These are phyloP conservation scores for Aspergillus egyptiacus DNA, from an alignment of 495 filamentous ascomycete species.

Conservation along the genomic window DNA sequence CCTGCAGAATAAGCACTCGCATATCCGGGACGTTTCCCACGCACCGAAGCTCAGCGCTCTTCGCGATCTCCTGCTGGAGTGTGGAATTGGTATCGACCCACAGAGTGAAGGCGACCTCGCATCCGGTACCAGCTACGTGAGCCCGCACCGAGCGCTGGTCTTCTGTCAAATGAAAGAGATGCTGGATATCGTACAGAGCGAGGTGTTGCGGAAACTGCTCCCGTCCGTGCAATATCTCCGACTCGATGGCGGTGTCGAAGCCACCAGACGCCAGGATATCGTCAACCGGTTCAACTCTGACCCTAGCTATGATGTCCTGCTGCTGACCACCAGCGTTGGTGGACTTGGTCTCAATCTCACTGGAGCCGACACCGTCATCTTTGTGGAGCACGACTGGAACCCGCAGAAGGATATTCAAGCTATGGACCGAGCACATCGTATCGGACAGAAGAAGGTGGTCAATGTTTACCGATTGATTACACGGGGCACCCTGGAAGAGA, in stretches of 20 bases:
- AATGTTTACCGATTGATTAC: constrained; percentile 98
- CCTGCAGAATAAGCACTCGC: constrained; percentile 61
- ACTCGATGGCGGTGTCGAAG: constrained; percentile 86
- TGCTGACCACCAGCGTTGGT: constrained; percentile 91
- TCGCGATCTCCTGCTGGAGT: constrained; percentile 85
- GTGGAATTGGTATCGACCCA: constrained; percentile 74
- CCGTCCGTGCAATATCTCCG: constrained; percentile 85
- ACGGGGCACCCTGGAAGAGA: constrained; percentile 93
- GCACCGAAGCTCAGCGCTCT: constrained; percentile 90
- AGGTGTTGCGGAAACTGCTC: constrained; percentile 78
- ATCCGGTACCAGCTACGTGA: constrained; percentile 73
- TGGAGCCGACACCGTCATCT: constrained; percentile 96
- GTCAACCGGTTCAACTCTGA: constrained; percentile 98
- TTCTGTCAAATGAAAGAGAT: constrained; percentile 99
- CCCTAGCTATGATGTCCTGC: constrained; percentile 86
- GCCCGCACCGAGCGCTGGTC: constrained; percentile 88
- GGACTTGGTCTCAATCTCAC: constrained; percentile 93
- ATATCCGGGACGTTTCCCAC: constrained; percentile 76
- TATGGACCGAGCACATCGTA: constrained; percentile 97
- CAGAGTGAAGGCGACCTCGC: constrained; percentile 52
- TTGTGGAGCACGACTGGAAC: constrained; percentile 99
- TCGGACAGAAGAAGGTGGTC: constrained; percentile 98
- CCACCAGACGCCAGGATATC: constrained; percentile 85
- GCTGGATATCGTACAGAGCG: constrained; percentile 94
- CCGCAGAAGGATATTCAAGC: constrained; percentile 97